Percentiles rank a stretch among this genome's conserved stretches.
Evolutionary conservation across 2,329 filamentous ascomycete species (phyloP).

Genomic region (Diaporthe sp.): DNA sequence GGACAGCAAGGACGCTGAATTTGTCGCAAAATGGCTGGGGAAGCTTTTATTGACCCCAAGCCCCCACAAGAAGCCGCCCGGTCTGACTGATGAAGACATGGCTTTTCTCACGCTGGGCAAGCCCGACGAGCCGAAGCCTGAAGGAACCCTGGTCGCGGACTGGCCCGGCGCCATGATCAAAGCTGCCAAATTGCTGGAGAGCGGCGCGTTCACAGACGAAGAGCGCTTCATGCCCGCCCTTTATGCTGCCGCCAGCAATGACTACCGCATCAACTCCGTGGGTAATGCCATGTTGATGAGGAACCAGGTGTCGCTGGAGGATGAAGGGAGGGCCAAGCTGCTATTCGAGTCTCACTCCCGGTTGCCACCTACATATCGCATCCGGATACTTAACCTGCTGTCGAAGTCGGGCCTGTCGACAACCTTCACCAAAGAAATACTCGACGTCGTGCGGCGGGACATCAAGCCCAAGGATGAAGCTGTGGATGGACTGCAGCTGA

Average conservation of each 20-base stretch:
- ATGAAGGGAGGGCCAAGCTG: slow-evolving; percentile 70
- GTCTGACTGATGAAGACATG: slow-evolving; percentile 75
- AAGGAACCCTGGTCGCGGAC: slow-evolving; percentile 76
- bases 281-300: slow-evolving; percentile 92
- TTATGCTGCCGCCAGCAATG: slow-evolving; percentile 85
- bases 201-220: slow-evolving; percentile 85
- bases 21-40: slow-evolving; percentile 81
- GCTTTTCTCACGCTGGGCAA: slow-evolving; percentile 78
- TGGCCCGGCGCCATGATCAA: slow-evolving; percentile 78
- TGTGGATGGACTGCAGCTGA: slow-evolving; percentile 77
- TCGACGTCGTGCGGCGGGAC: slow-evolving; percentile 77
- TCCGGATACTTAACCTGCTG: slow-evolving; percentile 81
- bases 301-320: slow-evolving; percentile 80
- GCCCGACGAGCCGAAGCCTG: slow-evolving; percentile 69
- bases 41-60: slow-evolving; percentile 71
- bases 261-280: slow-evolving; percentile 84
- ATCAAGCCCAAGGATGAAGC: slow-evolving; percentile 53
- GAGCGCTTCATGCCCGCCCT: slow-evolving; percentile 89
- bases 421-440: slow-evolving; percentile 73
- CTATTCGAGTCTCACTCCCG: slow-evolving; percentile 82
- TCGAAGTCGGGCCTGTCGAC: slow-evolving; percentile 83
- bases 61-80: slow-evolving; percentile 56
- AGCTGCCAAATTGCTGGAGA: slow-evolving; percentile 80
- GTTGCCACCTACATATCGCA: slow-evolving; percentile 80
- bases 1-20: slow-evolving; percentile 76